A percentile compares a stretch with the other conserved stretches of the same genome.
phyloP scores from a whole-genome alignment of 805 yeast genomes.

The Candida tammaniensis region DNA sequence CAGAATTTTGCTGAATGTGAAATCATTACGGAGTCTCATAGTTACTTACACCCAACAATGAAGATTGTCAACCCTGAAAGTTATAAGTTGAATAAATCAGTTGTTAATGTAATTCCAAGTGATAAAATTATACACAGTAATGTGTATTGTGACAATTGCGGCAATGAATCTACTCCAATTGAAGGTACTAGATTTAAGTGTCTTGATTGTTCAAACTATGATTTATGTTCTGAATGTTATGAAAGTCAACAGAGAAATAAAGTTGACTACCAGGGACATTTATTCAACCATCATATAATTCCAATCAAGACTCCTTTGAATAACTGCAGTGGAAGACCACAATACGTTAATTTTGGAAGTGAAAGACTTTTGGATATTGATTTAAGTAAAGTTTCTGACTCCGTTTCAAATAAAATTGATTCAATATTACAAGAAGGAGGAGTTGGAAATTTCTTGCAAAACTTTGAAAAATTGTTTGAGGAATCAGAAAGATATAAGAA shows the following conservation, averaged over 20 bases:
- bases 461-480: constrained; percentile 10
- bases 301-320: constrained; percentile 1
- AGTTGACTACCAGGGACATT: constrained; percentile 6
- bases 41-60: constrained; percentile 27
- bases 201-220: constrained; percentile 49
- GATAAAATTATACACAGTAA: constrained; percentile 19
- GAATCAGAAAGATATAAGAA: constrained; percentile 23
- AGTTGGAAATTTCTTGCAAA: constrained; percentile 15
- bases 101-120: constrained; percentile 5
- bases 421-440: constrained; percentile 14
- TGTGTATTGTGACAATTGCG: constrained; percentile 36
- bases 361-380: constrained; percentile 26
- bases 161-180: constrained; percentile 27
- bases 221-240: constrained; percentile 44
- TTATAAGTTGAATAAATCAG: constrained; percentile 6
- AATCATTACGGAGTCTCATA: constrained; percentile 18
- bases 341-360: neutral
- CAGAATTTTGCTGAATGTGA: constrained; percentile 9
- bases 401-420: constrained; percentile 17
- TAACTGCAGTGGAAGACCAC: neutral
- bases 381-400: constrained; percentile 17
- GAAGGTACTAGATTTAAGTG: constrained; percentile 50
- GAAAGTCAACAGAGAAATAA: constrained; percentile 5
- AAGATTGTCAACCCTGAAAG: constrained; percentile 21
- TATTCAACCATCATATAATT: constrained; percentile 8